These are phyloP conservation scores for Trichopus zeylanicus DNA, from an alignment of 116 monocot species.

Conservation along the genomic window DNA sequence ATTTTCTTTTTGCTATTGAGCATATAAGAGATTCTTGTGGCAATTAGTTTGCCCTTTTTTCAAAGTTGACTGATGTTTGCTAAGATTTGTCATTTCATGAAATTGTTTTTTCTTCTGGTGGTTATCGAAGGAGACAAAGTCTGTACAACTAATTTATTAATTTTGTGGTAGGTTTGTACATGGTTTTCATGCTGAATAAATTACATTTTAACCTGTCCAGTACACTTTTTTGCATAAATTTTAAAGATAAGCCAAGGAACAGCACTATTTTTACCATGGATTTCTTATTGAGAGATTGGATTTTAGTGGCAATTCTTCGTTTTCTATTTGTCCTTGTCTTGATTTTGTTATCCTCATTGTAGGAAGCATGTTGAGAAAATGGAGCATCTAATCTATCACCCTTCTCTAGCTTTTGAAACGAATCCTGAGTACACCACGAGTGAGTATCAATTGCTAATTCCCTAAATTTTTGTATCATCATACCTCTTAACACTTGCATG, in stretches of 20 bases:
- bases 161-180: neutral
- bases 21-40: neutral
- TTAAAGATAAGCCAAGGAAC: too few relatives aligned
- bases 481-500: too few relatives aligned
- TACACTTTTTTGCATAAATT: neutral
- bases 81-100: neutral
- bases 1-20: neutral
- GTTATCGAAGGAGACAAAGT: neutral
- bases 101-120: neutral
- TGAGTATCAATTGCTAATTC: neutral
- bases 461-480: neutral
- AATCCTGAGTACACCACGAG: conserved; percentile 17
- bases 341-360: conserved; percentile 7
- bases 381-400: conserved; percentile 3
- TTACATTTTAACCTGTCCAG: neutral
- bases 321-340: neutral
- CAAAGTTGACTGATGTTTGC: neutral
- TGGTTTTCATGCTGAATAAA: neutral
- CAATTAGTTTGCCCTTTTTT: too few relatives aligned
- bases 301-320: neutral
- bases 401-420: conserved; percentile 13
- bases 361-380: conserved; percentile 22
- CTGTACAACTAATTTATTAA: neutral
- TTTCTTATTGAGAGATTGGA: neutral
- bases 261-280: too few relatives aligned